phyloP scores from a whole-genome alignment of 495 filamentous ascomycete genomes.

The Hypoxylon fragiforme region DNA sequence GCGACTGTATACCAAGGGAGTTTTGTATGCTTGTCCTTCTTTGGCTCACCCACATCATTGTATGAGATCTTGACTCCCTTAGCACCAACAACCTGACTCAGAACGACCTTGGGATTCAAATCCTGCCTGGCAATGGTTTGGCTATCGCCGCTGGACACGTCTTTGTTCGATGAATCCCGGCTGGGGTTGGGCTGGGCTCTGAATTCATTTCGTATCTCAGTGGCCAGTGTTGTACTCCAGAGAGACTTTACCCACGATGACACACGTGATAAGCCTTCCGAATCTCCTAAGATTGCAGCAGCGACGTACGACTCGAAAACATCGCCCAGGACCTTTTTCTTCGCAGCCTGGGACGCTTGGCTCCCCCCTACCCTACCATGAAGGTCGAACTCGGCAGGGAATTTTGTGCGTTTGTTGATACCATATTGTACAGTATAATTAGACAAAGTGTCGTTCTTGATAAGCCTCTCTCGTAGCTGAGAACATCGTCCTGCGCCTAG shows the following conservation, averaged over 20 bases:
- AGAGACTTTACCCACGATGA: constrained; percentile 70
- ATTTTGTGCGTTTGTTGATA: constrained; percentile 61
- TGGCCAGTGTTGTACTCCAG: constrained; percentile 58
- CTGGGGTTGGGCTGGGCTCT: constrained; percentile 4
- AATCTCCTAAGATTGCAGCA: constrained; percentile 68
- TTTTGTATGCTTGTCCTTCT: constrained; percentile 60
- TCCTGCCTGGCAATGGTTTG: constrained; percentile 21
- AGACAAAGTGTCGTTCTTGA: constrained; percentile 78
- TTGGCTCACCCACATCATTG: constrained; percentile 55
- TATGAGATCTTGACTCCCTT: constrained; percentile 70
- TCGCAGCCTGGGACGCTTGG: constrained; percentile 52
- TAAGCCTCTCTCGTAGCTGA: constrained; percentile 67
- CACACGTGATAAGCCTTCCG: constrained; percentile 60
- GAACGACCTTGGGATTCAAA: constrained; percentile 50
- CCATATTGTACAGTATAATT: constrained; percentile 67
- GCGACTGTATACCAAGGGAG: constrained; percentile 67
- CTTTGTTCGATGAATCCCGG: constrained; percentile 23
- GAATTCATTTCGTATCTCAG: constrained; percentile 47
- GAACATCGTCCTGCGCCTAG: constrained; percentile 62
- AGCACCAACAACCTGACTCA: constrained; percentile 59
- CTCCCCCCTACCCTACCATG: constrained; percentile 39
- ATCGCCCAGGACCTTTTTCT: constrained; percentile 73
- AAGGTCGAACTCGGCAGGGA: constrained; percentile 51
- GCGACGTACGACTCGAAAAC: constrained; percentile 89
- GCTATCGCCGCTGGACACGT: not conserved